Base-by-base conservation (phyloP, 2,329 filamentous ascomycete species). In the Neoscytalidium dimidiatum region DNA sequence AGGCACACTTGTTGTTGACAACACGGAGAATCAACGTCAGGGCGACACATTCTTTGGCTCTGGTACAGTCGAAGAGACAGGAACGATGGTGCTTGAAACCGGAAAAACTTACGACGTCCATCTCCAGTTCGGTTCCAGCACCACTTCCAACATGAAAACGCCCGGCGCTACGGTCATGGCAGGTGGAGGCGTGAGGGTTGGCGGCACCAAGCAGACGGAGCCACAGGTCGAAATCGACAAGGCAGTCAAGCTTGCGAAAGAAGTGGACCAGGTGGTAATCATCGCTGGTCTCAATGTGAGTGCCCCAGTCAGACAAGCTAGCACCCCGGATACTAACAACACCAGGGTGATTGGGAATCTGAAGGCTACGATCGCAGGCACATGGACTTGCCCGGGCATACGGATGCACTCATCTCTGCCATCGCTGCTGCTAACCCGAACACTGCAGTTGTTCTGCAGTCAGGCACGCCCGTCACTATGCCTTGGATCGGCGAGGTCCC, bases 381-480 rank as follows among this genome's bases (percentile, higher is more conserved):
- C 23, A 70, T 72, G 69, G 64, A 64, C 75, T 65, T 71, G 63
- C 26, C 75, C 69, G 89, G 91, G 71, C 87, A 90, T 70, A 85
- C 91, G 51, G 88, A 92, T 13, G 73, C 74, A 1, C 66, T 72
- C 14, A 69, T 72, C 48, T 90, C 68, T 74, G 80, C 56, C 69
- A 79, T 86, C 2, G 78, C 84, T 65, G 80, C 80, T 66, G 81
- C 90, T 11, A 83, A 86, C 66, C 84, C 91, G 7, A 85, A 90
- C 21, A 88, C 88, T 4, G 87, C 89, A 48, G 86, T 90, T 3
- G 85, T 90, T 28, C 86, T 85, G 74, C 86, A 83, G 67, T 87
- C 84, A 13, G 89, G 89, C 48, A 91, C 90, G 70, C 89, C 89
- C 4, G 79, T 92, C 57, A 89, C 87, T 0, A 87, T 90, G 71